These are phyloP conservation scores for Leccinum pellstonianum DNA, from an alignment of 768 basidiomycete genomes.

Conservation along the genomic window DNA sequence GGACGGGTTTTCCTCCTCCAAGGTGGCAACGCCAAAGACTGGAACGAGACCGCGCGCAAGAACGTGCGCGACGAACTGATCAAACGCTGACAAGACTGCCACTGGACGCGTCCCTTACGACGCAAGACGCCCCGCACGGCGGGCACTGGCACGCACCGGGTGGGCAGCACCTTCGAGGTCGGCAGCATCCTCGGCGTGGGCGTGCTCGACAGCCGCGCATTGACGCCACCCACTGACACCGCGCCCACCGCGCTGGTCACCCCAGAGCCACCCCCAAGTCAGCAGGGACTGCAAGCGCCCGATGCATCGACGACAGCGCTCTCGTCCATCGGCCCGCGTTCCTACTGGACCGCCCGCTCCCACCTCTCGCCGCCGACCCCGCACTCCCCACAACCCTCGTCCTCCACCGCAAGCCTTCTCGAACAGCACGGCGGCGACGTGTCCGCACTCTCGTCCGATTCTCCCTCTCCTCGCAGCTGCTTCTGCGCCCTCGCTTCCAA, in stretches of 20 bases:
- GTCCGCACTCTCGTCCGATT: slow-evolving; percentile 25
- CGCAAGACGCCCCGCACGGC: slow-evolving; percentile 15
- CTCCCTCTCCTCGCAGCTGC: slow-evolving; percentile 20
- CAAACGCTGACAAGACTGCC: slow-evolving; percentile 60
- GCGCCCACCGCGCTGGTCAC: background rate
- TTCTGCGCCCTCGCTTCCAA: slow-evolving; percentile 11
- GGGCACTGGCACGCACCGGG: slow-evolving; percentile 47
- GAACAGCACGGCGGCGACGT: slow-evolving; percentile 11
- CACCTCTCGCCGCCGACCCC: slow-evolving; percentile 8
- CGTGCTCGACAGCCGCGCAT: slow-evolving; percentile 40
- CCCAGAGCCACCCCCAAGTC: slow-evolving; percentile 1
- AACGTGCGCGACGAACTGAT: slow-evolving; percentile 56
- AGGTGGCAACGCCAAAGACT: slow-evolving; percentile 66
- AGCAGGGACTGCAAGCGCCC: background rate
- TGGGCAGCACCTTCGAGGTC: slow-evolving; percentile 74
- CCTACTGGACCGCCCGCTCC: slow-evolving; percentile 24
- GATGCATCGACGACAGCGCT: slow-evolving; percentile 21
- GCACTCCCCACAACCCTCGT: slow-evolving; percentile 5
- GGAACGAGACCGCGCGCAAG: slow-evolving; percentile 56
- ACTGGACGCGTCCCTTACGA: slow-evolving; percentile 55
- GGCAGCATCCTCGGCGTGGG: slow-evolving; percentile 72
- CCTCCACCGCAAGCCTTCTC: slow-evolving; percentile 18
- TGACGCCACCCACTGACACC: background rate
- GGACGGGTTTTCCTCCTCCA: slow-evolving; percentile 50
- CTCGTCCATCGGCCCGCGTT: slow-evolving; percentile 22